Conservation (phyloP, 257 asterid genomes). For the Ehretia macrophylla region DNA sequence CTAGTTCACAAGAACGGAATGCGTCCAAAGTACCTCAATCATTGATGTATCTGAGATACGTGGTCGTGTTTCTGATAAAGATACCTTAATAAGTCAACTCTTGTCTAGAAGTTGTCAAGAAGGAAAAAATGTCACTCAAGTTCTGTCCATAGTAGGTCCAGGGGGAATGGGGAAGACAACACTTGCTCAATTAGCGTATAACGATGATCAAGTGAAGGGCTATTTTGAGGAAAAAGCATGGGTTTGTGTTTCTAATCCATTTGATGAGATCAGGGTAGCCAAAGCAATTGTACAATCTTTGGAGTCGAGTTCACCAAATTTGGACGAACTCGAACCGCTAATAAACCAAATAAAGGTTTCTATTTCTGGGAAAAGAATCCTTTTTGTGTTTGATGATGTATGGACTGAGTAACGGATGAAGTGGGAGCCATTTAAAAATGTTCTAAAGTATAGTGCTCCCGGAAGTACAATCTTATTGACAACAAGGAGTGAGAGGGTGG, state of each 20-base stretch:
- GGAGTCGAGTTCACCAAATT: background rate
- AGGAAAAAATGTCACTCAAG: background rate
- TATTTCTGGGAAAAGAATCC: conserved; percentile 14
- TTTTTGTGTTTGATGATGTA: conserved; percentile 23
- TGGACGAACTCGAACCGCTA: conserved; percentile 13
- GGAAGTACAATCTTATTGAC: conserved; percentile 28
- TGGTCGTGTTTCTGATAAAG: conserved; percentile 1
- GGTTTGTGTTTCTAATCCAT: conserved; percentile 4
- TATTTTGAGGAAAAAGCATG: conserved; percentile 3
- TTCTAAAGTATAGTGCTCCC: conserved; percentile 12
- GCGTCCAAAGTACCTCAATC: background rate
- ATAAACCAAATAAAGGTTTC: conserved; percentile 6
- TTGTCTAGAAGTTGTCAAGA: background rate
- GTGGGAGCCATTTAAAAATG: conserved; percentile 15
- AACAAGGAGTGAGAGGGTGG: conserved; percentile 21
- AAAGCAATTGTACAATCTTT: conserved; percentile 10
- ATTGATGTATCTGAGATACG: background rate
- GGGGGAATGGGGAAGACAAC: conserved; percentile 10
- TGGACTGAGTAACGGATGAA: conserved; percentile 25
- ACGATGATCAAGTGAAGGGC: background rate
- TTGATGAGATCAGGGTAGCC: conserved; percentile 4
- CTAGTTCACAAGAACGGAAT: background rate
- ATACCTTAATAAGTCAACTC: background rate
- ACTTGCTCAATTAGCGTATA: conserved; percentile 2
- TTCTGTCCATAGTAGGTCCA: background rate